Base-by-base conservation (phyloP, 495 filamentous ascomycete species). In the Aspergillus nidulans region DNA sequence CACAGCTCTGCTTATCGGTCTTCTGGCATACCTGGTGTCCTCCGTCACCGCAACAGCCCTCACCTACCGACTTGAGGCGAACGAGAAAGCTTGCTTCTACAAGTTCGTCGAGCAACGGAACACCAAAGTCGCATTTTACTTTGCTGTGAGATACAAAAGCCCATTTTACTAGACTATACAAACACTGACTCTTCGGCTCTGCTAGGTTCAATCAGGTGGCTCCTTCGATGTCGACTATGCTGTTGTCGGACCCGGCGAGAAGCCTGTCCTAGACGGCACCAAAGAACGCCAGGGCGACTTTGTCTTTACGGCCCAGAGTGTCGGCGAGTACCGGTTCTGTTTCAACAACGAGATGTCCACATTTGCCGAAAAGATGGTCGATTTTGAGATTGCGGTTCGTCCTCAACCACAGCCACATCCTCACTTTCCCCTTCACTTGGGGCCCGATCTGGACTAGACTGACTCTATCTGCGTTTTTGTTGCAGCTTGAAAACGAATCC, bases 341-440 rank as follows among this genome's bases (percentile, higher is more conserved):
- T 97, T 99, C 77, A 86, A 94, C 74, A 99, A 97, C 64, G 89
- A 95, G 63, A 96, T 97, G 89, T 94, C 89, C 62, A 97, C 92
- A 2, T 96, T 94, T 63, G 85, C 92, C 20, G 95, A 99, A 76
- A 99, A 99, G 74, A 85, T 92, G 73, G 92, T 99, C 49, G 94
- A 99, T 68, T 97, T 99, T 66, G 95, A 99, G 75, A 96, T 99
- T 68, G 81, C 94, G 60, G 94, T 97, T 76, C 57, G 88, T 49
- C 12, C 20, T n/a, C n/a, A n/a, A n/a, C n/a, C n/a, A n/a, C n/a
- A n/a, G n/a, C n/a, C 32, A 38, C 5, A 20, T 13, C 21, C 38
- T 13, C n/a, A 18, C 18, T 23, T 34, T 5, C 9, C 9, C 26
- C 26, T 9, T 7, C 6, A 7, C 32, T 36, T 15, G 15, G 15